These are phyloP conservation scores for Sclerotinia nivalis DNA, from an alignment of 2,329 filamentous ascomycete species.

Conservation along the genomic window DNA sequence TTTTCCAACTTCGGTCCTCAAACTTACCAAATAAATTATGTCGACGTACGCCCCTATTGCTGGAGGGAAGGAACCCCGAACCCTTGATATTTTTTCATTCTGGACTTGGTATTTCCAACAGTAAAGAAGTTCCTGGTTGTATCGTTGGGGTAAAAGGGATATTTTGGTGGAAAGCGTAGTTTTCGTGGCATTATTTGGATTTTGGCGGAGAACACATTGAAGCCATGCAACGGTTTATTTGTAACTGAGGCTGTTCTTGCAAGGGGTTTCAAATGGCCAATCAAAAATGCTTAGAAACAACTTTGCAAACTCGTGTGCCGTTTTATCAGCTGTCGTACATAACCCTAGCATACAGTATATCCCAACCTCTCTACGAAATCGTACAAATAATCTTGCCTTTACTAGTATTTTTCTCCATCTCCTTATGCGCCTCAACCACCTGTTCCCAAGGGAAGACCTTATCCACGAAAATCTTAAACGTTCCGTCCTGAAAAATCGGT, in stretches of 20 bases:
- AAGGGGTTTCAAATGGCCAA: neutral
- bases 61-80: neutral
- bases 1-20: neutral
- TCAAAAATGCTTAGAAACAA: neutral
- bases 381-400: slow-evolving; percentile 71
- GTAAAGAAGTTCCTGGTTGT: neutral
- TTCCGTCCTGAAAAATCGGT: slow-evolving; percentile 70
- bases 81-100: neutral
- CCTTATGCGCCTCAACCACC: slow-evolving; percentile 68
- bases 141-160: neutral
- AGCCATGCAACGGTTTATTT: neutral
- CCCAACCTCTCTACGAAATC: slow-evolving; percentile 29
- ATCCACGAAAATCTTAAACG: slow-evolving; percentile 77
- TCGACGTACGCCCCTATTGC: neutral
- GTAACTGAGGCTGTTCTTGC: neutral
- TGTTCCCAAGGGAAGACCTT: slow-evolving; percentile 80
- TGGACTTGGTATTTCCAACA: neutral
- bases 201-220: neutral
- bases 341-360: neutral
- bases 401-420: slow-evolving; percentile 71
- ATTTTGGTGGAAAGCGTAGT: neutral
- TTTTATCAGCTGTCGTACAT: neutral
- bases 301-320: neutral
- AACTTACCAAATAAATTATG: neutral
- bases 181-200: neutral